These are phyloP conservation scores for Striga asiatica DNA, from an alignment of 257 asterid genomes.

Conservation along the genomic window DNA sequence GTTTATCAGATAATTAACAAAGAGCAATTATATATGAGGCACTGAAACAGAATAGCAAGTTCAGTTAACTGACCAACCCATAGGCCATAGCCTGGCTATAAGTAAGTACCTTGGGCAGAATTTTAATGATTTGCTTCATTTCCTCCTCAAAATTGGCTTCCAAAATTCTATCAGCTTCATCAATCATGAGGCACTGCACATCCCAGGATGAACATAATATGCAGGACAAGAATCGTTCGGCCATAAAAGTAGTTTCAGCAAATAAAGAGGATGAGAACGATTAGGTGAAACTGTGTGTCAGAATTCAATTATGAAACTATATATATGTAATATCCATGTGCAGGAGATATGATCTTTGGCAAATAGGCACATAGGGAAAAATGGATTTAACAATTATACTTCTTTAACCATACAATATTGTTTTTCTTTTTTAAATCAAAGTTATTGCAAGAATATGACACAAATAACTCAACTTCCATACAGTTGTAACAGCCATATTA, in stretches of 20 bases:
- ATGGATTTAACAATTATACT: too few relatives aligned
- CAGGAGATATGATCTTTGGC: not conserved
- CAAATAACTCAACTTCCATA: not conserved
- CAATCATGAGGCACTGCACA: slow-evolving; percentile 86
- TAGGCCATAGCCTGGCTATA: not conserved
- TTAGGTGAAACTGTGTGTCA: too few relatives aligned
- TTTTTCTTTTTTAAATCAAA: too few relatives aligned
- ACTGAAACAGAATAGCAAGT: not conserved
- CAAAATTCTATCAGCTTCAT: slow-evolving; percentile 95
- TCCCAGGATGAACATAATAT: slow-evolving; percentile 8
- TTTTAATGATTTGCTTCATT: slow-evolving; percentile 70
- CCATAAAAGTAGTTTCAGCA: not conserved
- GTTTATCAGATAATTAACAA: slow-evolving; percentile 17
- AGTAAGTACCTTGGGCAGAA: slow-evolving; percentile 76
- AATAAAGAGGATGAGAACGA: not conserved
- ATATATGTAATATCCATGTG: not conserved
- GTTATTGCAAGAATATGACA: not conserved
- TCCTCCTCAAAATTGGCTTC: slow-evolving; percentile 94
- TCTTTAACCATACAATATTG: too few relatives aligned
- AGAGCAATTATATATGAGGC: not conserved
- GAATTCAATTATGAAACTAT: too few relatives aligned
- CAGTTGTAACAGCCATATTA: not conserved
- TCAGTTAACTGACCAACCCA: not conserved
- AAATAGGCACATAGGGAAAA: too few relatives aligned
- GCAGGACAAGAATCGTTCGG: not conserved